Percentiles rank a stretch among this genome's conserved stretches.
phyloP scores from a whole-genome alignment of 495 filamentous ascomycete genomes.

The Penicillium angulare region DNA sequence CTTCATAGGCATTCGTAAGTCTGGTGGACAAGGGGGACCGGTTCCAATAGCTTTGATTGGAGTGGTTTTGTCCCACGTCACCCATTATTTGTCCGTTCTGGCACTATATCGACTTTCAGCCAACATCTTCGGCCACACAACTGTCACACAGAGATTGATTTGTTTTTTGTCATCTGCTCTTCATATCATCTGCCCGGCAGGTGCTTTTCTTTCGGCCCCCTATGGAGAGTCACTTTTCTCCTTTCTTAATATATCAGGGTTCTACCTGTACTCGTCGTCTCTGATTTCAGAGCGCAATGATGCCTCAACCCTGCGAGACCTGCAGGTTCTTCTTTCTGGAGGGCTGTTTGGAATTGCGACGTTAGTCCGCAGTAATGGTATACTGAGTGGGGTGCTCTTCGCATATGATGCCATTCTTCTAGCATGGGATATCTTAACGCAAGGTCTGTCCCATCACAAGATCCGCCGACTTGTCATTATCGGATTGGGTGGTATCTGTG shows the following conservation, averaged over 20 bases:
- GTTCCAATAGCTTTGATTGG: constrained; percentile 48
- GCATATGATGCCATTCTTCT: constrained; percentile 52
- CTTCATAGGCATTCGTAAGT: constrained; percentile 22
- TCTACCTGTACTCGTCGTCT: constrained; percentile 64
- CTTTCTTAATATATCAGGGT: constrained; percentile 71
- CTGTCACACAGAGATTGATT: constrained; percentile 36
- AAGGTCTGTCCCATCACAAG: constrained; percentile 21
- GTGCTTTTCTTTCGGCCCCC: constrained; percentile 85
- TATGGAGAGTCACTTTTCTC: constrained; percentile 81
- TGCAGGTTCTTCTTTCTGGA: constrained; percentile 57
- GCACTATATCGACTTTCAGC: constrained; percentile 59
- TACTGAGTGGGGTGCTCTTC: constrained; percentile 77
- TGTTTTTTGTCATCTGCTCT: constrained; percentile 67
- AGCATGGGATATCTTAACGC: constrained; percentile 29
- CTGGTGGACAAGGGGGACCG: constrained; percentile 23
- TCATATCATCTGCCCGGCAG: constrained; percentile 83
- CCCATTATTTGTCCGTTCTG: constrained; percentile 74
- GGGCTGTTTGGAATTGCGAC: constrained; percentile 70
- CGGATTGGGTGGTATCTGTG: constrained; percentile 61
- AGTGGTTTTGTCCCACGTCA: constrained; percentile 62
- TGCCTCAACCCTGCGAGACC: constrained; percentile 31
- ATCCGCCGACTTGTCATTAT: constrained; percentile 52
- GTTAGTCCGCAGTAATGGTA: constrained; percentile 79
- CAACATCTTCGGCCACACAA: constrained; percentile 33
- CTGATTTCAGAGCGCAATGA: constrained; percentile 32